These are phyloP conservation scores for Knufia petricola DNA, from an alignment of 2,329 filamentous ascomycete species.

Conservation along the genomic window DNA sequence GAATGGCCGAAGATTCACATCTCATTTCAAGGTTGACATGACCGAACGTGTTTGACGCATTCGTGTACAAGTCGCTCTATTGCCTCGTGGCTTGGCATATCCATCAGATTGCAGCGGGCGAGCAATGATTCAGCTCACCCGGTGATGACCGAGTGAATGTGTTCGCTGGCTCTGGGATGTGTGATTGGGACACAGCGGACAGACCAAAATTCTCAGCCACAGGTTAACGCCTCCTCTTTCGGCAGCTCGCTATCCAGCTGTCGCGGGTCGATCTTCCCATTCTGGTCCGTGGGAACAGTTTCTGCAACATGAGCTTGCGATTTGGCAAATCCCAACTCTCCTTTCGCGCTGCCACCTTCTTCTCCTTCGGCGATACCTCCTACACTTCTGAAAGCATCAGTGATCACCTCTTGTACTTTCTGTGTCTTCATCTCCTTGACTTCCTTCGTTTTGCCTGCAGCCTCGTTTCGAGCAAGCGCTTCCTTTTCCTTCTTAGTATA, in stretches of 20 bases:
- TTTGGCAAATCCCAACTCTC: not conserved
- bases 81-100: too few relatives aligned
- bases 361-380: not conserved
- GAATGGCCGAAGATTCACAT: not conserved
- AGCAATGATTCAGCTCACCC: too few relatives aligned
- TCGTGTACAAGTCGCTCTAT: too few relatives aligned
- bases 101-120: too few relatives aligned
- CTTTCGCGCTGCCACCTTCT: not conserved
- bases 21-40: too few relatives aligned
- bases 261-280: not conserved
- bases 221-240: not conserved
- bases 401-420: not conserved
- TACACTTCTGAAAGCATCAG: not conserved
- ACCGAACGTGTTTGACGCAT: too few relatives aligned
- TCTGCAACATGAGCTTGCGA: not conserved
- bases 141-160: too few relatives aligned
- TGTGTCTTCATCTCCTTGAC: not conserved
- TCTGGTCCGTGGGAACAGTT: not conserved
- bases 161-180: not conserved
- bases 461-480: conserved; percentile 4
- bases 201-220: not conserved
- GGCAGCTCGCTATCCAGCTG: not conserved
- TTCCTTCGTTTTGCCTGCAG: not conserved
- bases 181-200: not conserved
- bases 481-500: conserved; percentile 53